Evolutionary conservation across 345 rosid species (phyloP), one percentile per base, ranked within the genome.

Genomic region (Ceriops tagal): DNA sequence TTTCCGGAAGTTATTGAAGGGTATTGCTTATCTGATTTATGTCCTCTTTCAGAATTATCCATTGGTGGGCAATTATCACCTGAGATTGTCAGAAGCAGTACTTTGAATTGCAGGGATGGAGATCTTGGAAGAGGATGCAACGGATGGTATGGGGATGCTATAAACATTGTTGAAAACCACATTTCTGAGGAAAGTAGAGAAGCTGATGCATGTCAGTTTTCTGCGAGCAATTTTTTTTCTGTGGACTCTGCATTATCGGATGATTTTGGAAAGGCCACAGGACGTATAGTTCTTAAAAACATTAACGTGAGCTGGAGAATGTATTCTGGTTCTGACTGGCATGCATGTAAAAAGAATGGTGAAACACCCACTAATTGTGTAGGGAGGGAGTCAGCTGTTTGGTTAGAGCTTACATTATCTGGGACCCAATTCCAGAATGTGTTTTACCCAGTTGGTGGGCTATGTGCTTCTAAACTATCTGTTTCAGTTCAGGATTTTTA

Each of bases 291-390:
- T 74, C 71, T 92, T 57, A 81, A 75, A 73, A 87, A 92, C 70
- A 73, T 87, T 53, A 75, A 86, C 73, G 74, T 92, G 71, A 83
- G 77, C 73, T 95, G 99, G 98, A 88, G 83, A 82, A 84, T 95
- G 83, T 85, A 79, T 75, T 83, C 82, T 70, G 99, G 99, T 79
- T 80, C 82, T 64, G 96, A 92, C 75, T 95, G 99, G 99, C 74
- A 24, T 66, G 67, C 73, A 66, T 66, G 78, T 75, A 52, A 52
- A 57, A 83, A 59, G 69, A 78, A 75, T 51, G 61, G 55, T 64
- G 80, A 75, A 60, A 71, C 35, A 52, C 35, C 75, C 43, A 59
- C 71, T 53, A 64, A 74, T 62, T 58, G 18, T 61, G 67, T 32
- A 74, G 85, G 84, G 57, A 88, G 97, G 77, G 89, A 92, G 81